These are phyloP conservation scores for Tylopilus microsporus DNA, from an alignment of 1,284 basidiomycete species.

Conservation along the genomic window DNA sequence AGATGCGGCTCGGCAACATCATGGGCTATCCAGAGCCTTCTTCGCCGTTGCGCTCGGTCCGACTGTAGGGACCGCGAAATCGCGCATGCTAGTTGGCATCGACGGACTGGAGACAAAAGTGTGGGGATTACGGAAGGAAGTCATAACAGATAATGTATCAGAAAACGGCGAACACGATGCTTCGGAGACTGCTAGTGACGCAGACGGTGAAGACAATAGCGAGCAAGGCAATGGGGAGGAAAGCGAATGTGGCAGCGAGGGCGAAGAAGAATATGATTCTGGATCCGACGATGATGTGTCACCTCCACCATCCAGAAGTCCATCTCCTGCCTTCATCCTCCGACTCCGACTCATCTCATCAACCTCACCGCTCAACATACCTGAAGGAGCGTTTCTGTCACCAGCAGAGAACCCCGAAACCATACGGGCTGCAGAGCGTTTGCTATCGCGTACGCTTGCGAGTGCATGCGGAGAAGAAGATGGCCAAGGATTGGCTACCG, in stretches of 20 bases:
- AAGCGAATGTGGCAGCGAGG: slow-evolving; percentile 16
- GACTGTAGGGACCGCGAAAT: slow-evolving; percentile 52
- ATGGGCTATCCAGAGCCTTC: slow-evolving; percentile 34
- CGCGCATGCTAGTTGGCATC: slow-evolving; percentile 56
- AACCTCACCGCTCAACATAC: not conserved
- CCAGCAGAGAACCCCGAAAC: slow-evolving; percentile 46
- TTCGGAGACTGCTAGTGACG: not conserved
- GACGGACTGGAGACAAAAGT: slow-evolving; percentile 57
- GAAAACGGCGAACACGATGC: not conserved
- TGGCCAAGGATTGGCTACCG: slow-evolving; percentile 50
- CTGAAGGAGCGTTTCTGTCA: not conserved
- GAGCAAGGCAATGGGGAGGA: slow-evolving; percentile 19
- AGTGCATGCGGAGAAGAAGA: slow-evolving; percentile 50
- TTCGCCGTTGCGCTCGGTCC: slow-evolving; percentile 63
- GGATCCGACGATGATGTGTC: slow-evolving; percentile 23
- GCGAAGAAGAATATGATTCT: slow-evolving; percentile 20
- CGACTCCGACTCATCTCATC: slow-evolving; percentile 10
- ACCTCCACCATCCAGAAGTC: slow-evolving; percentile 22
- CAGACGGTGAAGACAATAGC: slow-evolving; percentile 15
- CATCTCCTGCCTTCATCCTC: slow-evolving; percentile 21
- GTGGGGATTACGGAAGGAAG: slow-evolving; percentile 45
- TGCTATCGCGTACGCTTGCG: slow-evolving; percentile 59
- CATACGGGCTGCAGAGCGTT: slow-evolving; percentile 52
- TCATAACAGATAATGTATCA: not conserved
- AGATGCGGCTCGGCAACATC: not conserved